Conservation (phyloP, 108 stramenopile species). For the Discostella pseudostelligera region DNA sequence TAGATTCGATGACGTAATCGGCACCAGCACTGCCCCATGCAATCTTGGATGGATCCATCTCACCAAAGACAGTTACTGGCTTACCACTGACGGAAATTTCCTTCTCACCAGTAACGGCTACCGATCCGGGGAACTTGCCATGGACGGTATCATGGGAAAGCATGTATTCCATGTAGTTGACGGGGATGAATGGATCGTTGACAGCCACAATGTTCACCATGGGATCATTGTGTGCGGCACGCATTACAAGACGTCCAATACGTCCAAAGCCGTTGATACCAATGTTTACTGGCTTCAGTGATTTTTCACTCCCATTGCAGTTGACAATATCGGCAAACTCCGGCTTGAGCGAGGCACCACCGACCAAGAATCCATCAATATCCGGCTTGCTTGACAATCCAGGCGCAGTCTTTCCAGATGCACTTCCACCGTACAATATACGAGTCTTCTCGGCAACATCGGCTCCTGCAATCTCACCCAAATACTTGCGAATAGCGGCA, state of each 20-base stretch:
- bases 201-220: conserved; percentile 93
- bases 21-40: conserved; percentile 69
- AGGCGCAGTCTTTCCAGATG: conserved; percentile 86
- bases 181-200: conserved; percentile 94
- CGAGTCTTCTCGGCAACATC: conserved; percentile 85
- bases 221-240: conserved; percentile 89
- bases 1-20: conserved; percentile 82
- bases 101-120: conserved; percentile 37
- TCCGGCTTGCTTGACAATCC: conserved; percentile 93
- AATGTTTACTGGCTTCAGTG: conserved; percentile 79
- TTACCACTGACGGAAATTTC: conserved; percentile 45
- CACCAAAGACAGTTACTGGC: conserved; percentile 60
- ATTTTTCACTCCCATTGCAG: conserved; percentile 67
- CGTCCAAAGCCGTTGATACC: conserved; percentile 93
- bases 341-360: conserved; percentile 97
- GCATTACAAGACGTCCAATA: conserved; percentile 92
- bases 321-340: conserved; percentile 96
- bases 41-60: conserved; percentile 82
- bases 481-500: conserved; percentile 81
- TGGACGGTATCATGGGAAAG: conserved; percentile 95
- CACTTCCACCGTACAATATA: conserved; percentile 95
- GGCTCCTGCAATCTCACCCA: conserved; percentile 82
- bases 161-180: conserved; percentile 83
- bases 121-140: conserved; percentile 30
- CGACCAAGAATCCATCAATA: conserved; percentile 99